These are phyloP conservation scores for Solanum pinnatisectum DNA, from an alignment of 257 asterid species.

Conservation along the genomic window DNA sequence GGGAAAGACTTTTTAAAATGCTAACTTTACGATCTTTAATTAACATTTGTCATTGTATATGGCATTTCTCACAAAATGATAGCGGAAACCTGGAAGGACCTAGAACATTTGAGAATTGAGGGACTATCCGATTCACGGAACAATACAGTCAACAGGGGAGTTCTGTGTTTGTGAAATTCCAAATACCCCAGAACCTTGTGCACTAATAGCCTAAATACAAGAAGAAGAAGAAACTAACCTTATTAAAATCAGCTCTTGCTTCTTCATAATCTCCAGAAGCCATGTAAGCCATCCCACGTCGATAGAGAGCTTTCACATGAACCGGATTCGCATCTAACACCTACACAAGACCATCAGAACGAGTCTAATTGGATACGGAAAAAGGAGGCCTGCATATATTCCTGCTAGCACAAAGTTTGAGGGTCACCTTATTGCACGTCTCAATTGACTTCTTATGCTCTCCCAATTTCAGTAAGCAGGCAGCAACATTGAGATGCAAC, in stretches of 20 bases:
- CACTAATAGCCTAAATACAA: background rate
- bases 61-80: background rate
- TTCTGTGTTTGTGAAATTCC: background rate
- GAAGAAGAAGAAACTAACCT: conserved; percentile 39
- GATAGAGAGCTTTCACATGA: conserved; percentile 87
- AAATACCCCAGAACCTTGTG: background rate
- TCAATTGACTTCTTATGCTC: conserved; percentile 81
- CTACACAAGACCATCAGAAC: conserved; percentile 20
- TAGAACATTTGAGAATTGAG: background rate
- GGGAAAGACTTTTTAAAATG: background rate
- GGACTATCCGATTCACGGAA: background rate
- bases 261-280: conserved; percentile 79
- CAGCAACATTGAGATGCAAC: conserved; percentile 93
- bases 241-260: conserved; percentile 81
- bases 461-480: conserved; percentile 87
- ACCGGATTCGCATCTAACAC: conserved; percentile 84
- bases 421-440: conserved; percentile 81
- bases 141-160: background rate
- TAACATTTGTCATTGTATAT: background rate
- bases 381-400: background rate
- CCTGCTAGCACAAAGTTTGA: background rate
- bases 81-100: background rate
- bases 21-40: background rate
- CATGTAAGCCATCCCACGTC: conserved; percentile 97
- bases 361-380: background rate